Base-by-base conservation (phyloP, 176 grass and related monocot species). In the Cocos nucifera region DNA sequence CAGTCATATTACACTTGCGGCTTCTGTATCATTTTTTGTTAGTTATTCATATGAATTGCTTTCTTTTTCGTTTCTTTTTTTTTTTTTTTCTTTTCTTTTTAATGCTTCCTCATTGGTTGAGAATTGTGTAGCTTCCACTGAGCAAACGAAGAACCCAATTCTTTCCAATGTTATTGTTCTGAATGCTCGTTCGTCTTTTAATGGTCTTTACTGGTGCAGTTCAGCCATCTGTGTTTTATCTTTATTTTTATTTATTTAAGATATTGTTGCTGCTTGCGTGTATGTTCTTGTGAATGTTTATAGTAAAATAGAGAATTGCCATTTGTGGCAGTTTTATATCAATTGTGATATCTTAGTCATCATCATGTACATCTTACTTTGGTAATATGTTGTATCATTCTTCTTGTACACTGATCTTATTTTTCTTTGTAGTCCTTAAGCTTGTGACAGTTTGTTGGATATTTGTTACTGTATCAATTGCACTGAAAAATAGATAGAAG, bases 121-220 rank as follows among this genome's bases (percentile, higher is more conserved):
- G 58, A 61, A 39, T 18, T 61, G 24, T 35, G 15, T 32, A 61
- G 58, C 26, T 61, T 61, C 4, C 6, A 30, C n/a, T 4, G 15
- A 56, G 54, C 58, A 61, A 32, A 61, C 19, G 17, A 32, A 30
- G 58, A 61, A 61, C 15, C 29, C 58, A 61, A 61, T 61, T 35
- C n/a, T 17, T 19, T 32, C 39, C 30, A 35, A 6, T 35, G 17
- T 26, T 17, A 32, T 32, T 32, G 22, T 60, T 30, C 30, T 30
- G n/a, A n/a, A n/a, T 18, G 1, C 30, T 61, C 17, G 9, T 39
- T 17, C 58, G 35, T 29, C 58, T 61, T 32, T 2, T 17, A 61
- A 61, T 61, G 15, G 30, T 61, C 4, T 61, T 35, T 56, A n/a
- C 17, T 7, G 25, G 5, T 61, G 16, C 15, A n/a, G 18, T 22